Evolutionary conservation across 169 alveolate genomes (phyloP), one percentile per base, ranked within the genome.

Genomic region (Plasmodium fragile): DNA sequence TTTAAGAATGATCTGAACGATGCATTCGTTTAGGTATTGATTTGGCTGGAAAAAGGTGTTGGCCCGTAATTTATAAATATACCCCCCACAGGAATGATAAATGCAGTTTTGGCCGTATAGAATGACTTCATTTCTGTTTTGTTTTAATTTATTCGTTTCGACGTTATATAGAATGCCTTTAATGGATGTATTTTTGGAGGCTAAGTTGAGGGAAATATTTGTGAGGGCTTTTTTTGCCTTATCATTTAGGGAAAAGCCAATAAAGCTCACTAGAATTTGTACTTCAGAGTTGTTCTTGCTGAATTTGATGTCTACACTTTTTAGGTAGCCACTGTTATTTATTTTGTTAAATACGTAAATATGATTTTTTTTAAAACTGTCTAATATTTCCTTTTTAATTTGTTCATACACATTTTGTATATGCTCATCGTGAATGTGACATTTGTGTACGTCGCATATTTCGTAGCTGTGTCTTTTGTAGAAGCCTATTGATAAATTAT

Each of bases 21-120:
- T 91, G 73, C 59, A 79, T 91, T 65, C 80, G 82, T 91, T 91
- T 80, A 91, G 39, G 75, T 91, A 71, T 22, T 91, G 53, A 41
- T 91, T 91, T 65, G 94, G 92, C 52, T 91, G 94, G 75, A 91
- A 91, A 81, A 91, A 91, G 16, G 94, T 91, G 72, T 79, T 80
- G 41, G 92, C 94, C 71, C 92, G 84, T 80, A 91, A 13, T 91
- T 91, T 91, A 91, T 81, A 91, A 1, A 72, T 91, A 71, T 91
- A 81, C 25, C 73, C 83, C 45, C 75, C 43, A 79, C 41, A 91
- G 53, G 82, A 70, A 77, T 91, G 94, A 49, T 91, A 81, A 41
- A 91, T 91, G 82, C 53, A 71, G 71, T 91, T 91, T 80, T 91
- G 80, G 1, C 94, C 94, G 73, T 80, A 91, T 81, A 91, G 81